phyloP scores from a whole-genome alignment of 768 basidiomycete genomes.

The Saitozyma sp. region DNA sequence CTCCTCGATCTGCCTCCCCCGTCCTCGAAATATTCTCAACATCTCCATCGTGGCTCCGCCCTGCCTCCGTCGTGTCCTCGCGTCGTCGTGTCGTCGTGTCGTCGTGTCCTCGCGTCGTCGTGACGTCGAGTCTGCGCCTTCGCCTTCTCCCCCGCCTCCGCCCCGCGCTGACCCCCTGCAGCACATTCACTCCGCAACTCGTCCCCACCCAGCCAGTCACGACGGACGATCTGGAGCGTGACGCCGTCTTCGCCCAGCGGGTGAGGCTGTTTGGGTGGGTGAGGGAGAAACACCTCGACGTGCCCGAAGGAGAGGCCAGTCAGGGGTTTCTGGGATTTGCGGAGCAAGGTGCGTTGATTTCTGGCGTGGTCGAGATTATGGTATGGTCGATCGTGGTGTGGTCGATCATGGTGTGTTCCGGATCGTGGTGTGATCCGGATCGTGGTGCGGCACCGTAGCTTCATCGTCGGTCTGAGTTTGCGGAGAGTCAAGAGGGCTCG shows the following conservation, averaged over 20 bases:
- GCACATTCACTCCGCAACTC: slow-evolving; percentile 89
- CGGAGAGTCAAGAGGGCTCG: not conserved
- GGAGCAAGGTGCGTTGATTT: slow-evolving; percentile 41
- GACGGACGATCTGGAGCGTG: slow-evolving; percentile 93
- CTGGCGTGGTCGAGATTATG: not conserved
- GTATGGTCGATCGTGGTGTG: too few species aligned
- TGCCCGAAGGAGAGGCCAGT: slow-evolving; percentile 63
- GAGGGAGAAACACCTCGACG: slow-evolving; percentile 81
- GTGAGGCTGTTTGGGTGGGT: slow-evolving; percentile 91
- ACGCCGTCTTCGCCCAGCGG: slow-evolving; percentile 83
- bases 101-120: not conserved
- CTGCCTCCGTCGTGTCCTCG: too few species aligned
- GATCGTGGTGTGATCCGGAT: too few species aligned
- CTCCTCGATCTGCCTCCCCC: too few species aligned
- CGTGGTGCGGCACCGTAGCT: too few species aligned
- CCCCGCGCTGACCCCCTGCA: slow-evolving; percentile 48
- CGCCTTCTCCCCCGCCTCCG: not conserved
- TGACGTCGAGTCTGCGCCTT: too few species aligned
- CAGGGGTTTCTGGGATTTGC: slow-evolving; percentile 69
- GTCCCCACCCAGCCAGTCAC: slow-evolving; percentile 73
- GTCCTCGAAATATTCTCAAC: too few species aligned
- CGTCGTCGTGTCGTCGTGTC: not conserved
- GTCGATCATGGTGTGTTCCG: too few species aligned
- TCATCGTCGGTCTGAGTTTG: too few species aligned
- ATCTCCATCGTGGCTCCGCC: too few species aligned